Evolutionary conservation across 179 eudicot species (phyloP).

Genomic region (Silene noctiflora): DNA sequence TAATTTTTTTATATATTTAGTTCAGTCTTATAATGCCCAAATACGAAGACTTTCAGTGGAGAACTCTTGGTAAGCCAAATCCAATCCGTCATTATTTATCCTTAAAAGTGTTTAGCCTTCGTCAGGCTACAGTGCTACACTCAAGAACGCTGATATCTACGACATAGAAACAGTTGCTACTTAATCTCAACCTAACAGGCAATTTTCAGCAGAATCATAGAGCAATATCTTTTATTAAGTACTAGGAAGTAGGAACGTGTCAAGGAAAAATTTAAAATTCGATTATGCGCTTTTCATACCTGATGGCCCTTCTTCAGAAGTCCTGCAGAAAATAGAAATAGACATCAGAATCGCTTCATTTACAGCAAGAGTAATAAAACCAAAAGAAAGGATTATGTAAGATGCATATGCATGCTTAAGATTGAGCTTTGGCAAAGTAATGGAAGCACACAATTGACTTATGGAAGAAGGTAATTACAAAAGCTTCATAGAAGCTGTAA

Average conservation of each 20-base stretch:
- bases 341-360: slow-evolving; percentile 23
- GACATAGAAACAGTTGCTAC: too few species aligned
- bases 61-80: not conserved
- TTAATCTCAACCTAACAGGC: not conserved
- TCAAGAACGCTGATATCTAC: too few species aligned
- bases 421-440: too few species aligned
- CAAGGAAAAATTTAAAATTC: not conserved
- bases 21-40: not conserved
- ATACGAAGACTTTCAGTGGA: not conserved
- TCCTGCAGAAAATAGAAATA: slow-evolving; percentile 50
- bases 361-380: not conserved
- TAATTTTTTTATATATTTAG: too few species aligned
- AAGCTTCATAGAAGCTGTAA: too few species aligned
- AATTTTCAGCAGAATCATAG: not conserved
- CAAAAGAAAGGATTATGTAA: not conserved
- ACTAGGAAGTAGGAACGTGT: not conserved
- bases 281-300: slow-evolving; percentile 41
- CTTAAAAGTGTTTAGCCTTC: too few species aligned
- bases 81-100: not conserved
- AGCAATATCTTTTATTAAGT: not conserved
- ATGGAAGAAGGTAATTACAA: too few species aligned
- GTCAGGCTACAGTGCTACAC: too few species aligned
- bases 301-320: slow-evolving; percentile 78
- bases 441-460: too few species aligned
- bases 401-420: not conserved